Evolutionary conservation across 192 early-diverging fungal species (phyloP).

Genomic region (Backusella parvicylindrica): DNA sequence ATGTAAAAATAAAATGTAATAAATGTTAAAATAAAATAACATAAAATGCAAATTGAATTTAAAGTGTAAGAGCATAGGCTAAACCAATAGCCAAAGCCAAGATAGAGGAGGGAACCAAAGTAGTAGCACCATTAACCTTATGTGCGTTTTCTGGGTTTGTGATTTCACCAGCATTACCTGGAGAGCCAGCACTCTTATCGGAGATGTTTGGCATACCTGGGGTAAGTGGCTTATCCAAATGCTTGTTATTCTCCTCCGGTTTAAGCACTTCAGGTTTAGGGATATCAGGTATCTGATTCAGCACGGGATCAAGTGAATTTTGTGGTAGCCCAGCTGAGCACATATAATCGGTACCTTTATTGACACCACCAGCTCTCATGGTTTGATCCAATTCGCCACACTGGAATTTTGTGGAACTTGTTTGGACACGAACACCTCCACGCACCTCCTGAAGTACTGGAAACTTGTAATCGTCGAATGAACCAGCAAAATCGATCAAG

Average conservation of each 20-base stretch:
- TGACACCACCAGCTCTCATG: slow-evolving; percentile 8
- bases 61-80: background rate
- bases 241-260: background rate
- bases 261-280: background rate
- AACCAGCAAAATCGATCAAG: slow-evolving; percentile 52
- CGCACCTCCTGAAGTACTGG: slow-evolving; percentile 53
- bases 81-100: background rate
- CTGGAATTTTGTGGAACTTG: slow-evolving; percentile 49
- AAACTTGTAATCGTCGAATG: slow-evolving; percentile 52
- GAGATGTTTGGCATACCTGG: background rate
- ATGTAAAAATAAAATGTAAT: background rate
- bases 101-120: background rate
- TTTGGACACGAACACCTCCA: slow-evolving; percentile 58
- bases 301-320: slow-evolving; percentile 4
- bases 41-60: background rate
- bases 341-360: slow-evolving; percentile 20
- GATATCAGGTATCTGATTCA: slow-evolving; percentile 7
- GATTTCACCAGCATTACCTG: background rate
- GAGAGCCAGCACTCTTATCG: background rate
- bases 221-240: background rate
- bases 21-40: background rate
- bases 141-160: background rate
- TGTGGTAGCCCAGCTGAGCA: slow-evolving; percentile 11
- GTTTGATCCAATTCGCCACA: slow-evolving; percentile 33
- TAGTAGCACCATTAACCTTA: background rate